These are phyloP conservation scores for Lactarius sp. DNA, from an alignment of 768 basidiomycete genomes.

Conservation along the genomic window DNA sequence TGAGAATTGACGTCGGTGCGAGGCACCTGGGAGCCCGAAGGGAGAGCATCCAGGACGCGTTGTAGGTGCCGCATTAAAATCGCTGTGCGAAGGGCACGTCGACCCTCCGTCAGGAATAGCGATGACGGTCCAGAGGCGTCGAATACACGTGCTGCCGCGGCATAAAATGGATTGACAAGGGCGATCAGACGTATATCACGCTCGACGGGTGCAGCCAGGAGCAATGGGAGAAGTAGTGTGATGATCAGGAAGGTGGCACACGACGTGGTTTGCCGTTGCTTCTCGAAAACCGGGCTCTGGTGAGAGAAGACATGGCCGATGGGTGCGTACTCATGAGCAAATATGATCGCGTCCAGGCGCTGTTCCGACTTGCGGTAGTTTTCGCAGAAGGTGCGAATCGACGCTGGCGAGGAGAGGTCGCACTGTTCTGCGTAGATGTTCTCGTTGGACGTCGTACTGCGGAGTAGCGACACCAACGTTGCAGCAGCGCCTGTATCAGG, in stretches of 20 bases:
- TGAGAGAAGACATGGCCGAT: conserved; percentile 47
- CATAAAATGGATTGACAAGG: conserved; percentile 85
- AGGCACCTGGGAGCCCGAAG: conserved; percentile 52
- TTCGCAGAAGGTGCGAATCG: conserved; percentile 65
- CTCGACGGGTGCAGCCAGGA: conserved; percentile 81
- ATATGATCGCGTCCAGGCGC: conserved; percentile 72
- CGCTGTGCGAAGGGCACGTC: conserved; percentile 55
- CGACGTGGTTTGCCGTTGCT: conserved; percentile 44
- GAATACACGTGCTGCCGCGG: conserved; percentile 59
- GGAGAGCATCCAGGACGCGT: conserved; percentile 77
- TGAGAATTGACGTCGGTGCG: conserved; percentile 32
- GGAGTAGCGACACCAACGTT: conserved; percentile 62
- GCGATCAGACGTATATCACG: conserved; percentile 87
- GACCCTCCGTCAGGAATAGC: conserved; percentile 56
- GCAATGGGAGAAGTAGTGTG: conserved; percentile 71
- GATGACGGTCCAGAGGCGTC: conserved; percentile 30
- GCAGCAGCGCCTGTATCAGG: conserved; percentile 49
- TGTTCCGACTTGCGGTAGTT: conserved; percentile 60
- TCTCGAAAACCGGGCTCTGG: conserved; percentile 31
- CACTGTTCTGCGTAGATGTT: conserved; percentile 77
- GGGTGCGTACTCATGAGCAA: conserved; percentile 70
- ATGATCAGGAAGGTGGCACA: conserved; percentile 73
- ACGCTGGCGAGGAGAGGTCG: conserved; percentile 59
- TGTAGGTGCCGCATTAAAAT: conserved; percentile 77
- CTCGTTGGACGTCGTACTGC: conserved; percentile 66